phyloP scores from a whole-genome alignment of 2,329 filamentous ascomycete species.

The Stemphylium lycopersici region DNA sequence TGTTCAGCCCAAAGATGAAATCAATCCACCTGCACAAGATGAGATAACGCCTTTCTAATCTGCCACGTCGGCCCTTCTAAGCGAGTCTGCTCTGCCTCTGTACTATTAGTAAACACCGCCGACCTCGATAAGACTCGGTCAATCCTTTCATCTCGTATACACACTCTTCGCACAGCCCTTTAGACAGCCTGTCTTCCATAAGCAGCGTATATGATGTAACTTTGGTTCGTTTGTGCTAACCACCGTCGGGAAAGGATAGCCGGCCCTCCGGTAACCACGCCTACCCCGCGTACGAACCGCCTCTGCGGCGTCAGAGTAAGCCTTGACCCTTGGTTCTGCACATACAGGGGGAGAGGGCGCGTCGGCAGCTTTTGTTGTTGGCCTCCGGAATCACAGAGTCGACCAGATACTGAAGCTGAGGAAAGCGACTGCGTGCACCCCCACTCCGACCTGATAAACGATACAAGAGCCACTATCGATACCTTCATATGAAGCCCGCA shows the following conservation, averaged over 20 bases:
- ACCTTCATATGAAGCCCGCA: neutral
- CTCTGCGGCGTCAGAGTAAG: too few relatives aligned
- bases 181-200: neutral
- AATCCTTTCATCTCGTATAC: neutral
- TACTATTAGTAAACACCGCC: neutral
- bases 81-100: neutral
- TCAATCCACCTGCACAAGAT: too few relatives aligned
- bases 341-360: neutral
- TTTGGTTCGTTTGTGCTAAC: neutral
- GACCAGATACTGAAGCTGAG: too few relatives aligned
- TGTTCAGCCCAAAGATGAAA: neutral
- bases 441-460: neutral
- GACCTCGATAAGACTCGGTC: neutral
- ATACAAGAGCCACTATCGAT: neutral
- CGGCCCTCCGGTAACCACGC: neutral
- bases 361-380: neutral
- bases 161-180: too few relatives aligned
- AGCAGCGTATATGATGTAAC: neutral
- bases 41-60: too few relatives aligned
- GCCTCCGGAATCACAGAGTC: neutral
- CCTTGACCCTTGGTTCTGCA: too few relatives aligned
- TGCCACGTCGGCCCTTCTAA: neutral
- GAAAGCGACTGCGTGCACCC: neutral
- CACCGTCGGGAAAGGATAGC: constrained; percentile 7
- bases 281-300: neutral